Percentiles rank a stretch among this genome's conserved stretches.
These are phyloP conservation scores for Scheffersomyces stambukii DNA, from an alignment of 1,139 yeast species.

Conservation along the genomic window DNA sequence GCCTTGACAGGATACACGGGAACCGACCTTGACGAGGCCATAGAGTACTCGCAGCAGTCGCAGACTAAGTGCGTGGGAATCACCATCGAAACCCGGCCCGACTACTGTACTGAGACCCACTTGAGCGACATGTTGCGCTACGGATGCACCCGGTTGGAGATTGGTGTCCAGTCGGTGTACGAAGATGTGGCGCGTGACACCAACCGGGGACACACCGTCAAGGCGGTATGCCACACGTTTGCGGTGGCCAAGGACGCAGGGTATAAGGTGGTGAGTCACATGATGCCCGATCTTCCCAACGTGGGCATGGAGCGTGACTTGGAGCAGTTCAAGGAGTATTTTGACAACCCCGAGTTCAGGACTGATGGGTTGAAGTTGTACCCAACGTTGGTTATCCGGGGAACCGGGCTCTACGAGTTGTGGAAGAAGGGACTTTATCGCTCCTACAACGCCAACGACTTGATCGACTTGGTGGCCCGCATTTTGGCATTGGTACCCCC, in stretches of 20 bases:
- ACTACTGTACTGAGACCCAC: slow-evolving; percentile 95
- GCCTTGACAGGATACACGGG: slow-evolving; percentile 95
- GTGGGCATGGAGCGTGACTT: slow-evolving; percentile 98
- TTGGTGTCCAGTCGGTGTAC: slow-evolving; percentile 95
- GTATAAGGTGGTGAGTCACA: slow-evolving; percentile 93
- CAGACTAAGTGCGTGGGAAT: slow-evolving; percentile 97
- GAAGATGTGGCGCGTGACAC: slow-evolving; percentile 99
- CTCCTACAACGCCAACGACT: slow-evolving; percentile 90
- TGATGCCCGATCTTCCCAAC: slow-evolving; percentile 99
- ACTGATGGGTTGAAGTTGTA: slow-evolving; percentile 95
- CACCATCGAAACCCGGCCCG: slow-evolving; percentile 97
- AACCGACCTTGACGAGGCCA: slow-evolving; percentile 84
- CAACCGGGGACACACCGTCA: slow-evolving; percentile 96
- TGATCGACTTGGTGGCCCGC: slow-evolving; percentile 91
- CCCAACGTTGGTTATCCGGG: slow-evolving; percentile 95
- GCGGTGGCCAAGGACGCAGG: slow-evolving; percentile 97
- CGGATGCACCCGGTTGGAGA: slow-evolving; percentile 95
- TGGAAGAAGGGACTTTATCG: slow-evolving; percentile 97
- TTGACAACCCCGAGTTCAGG: slow-evolving; percentile 94
- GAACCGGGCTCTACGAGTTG: slow-evolving; percentile 93
- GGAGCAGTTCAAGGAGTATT: slow-evolving; percentile 92
- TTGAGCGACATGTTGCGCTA: slow-evolving; percentile 91
- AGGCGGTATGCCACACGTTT: slow-evolving; percentile 93
- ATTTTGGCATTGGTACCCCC: slow-evolving; percentile 96
- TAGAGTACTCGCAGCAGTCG: slow-evolving; percentile 86